phyloP scores from a whole-genome alignment of 116 monocot genomes.

The Posidonia oceanica region DNA sequence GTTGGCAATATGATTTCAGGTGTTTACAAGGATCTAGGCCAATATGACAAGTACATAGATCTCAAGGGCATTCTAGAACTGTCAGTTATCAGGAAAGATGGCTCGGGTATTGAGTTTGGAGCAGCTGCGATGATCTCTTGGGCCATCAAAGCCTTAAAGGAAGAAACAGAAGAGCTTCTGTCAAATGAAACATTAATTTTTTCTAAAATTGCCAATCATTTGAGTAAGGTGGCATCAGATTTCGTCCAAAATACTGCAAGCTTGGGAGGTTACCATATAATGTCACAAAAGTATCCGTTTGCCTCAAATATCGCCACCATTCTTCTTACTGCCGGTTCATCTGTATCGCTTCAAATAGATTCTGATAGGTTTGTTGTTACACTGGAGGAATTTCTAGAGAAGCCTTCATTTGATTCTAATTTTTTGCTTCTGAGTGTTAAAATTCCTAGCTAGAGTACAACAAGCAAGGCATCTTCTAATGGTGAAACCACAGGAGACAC shows the following conservation, averaged over 20 bases:
- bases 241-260: conserved; percentile 77
- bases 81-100: conserved; percentile 26
- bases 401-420: too few species aligned
- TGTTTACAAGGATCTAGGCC: conserved; percentile 46
- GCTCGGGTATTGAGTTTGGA: conserved; percentile 46
- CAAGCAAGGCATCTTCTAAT: too few species aligned
- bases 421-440: too few species aligned
- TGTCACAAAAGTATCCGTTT: conserved; percentile 65
- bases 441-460: too few species aligned
- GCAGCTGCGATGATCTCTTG: conserved; percentile 61
- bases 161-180: conserved; percentile 5
- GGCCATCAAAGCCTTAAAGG: conserved; percentile 51
- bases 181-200: conserved; percentile 23
- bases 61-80: conserved; percentile 59
- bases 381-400: too few species aligned
- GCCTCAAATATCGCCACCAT: conserved; percentile 78
- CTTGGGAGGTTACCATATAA: conserved; percentile 70
- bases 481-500: too few species aligned
- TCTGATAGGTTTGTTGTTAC: conserved; percentile 24
- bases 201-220: conserved; percentile 57
- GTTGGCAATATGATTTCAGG: conserved; percentile 68
- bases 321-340: conserved; percentile 55
- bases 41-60: conserved; percentile 54
- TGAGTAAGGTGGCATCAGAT: conserved; percentile 65
- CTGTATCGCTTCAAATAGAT: conserved; percentile 24